Base-by-base conservation (phyloP, 306 rosid genomes). In the Begonia masoniana region DNA sequence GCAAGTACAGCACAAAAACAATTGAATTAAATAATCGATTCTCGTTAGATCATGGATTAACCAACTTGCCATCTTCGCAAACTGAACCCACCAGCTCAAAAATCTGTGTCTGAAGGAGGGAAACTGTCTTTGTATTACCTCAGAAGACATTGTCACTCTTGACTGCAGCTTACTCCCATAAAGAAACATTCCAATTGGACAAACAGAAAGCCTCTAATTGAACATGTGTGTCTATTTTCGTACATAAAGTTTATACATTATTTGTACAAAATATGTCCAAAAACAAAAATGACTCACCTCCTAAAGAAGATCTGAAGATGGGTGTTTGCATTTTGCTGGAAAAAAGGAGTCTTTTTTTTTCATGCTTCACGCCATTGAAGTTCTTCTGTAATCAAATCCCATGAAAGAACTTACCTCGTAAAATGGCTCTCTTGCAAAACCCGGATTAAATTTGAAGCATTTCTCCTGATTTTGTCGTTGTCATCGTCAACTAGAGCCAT, bases 381-480 rank as follows among this genome's bases (percentile, higher is more conserved):
- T 31, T 45, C 54, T 48, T 9, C 59, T 16, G 52, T 51, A 15
- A 43, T n/a, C 31, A 16, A 52, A 51, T 45, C 48, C 4, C n/a
- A 49, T 35, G 35, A 5, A 36, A n/a, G 24, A 21, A 14, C 8
- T 16, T 15, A 50, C 14, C n/a, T 39, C 36, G 55, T 31, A 31
- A 48, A 12, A 36, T 41, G 15, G 53, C 35, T 43, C 13, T 70
- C 78, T 49, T 67, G 61, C 43, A 86, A 68, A 64, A 71, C 58
- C 70, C 70, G 83, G 69, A 82, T 50, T 74, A 86, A 74, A 68
- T 59, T 59, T 4, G 74, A 70, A 15, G 93, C 68, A 52, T 73
- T 82, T 64, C 82, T 75, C 47, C 81, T 69, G 9, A 86, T 71
- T 68, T 78, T 78, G 46, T 76, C 80, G 26, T 74, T 75, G 15